A percentile compares a stretch with the other conserved stretches of the same genome.
phyloP scores from a whole-genome alignment of 2,329 filamentous ascomycete genomes.

The Aspergillaceae sp. region DNA sequence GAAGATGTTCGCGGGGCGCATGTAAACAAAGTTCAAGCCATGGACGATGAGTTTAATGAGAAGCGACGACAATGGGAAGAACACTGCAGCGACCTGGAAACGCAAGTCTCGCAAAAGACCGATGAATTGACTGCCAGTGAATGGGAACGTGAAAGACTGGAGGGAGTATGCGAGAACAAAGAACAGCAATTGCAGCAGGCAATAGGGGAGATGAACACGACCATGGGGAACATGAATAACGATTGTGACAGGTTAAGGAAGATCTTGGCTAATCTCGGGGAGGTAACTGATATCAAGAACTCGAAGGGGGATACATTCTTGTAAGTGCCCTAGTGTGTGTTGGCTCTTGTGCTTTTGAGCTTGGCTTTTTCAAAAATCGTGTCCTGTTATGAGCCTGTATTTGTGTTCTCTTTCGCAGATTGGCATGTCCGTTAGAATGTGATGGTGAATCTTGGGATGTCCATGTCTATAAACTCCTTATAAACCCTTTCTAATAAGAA shows the following conservation, averaged over 20 bases:
- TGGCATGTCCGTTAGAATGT: conserved; percentile 13
- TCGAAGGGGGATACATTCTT: conserved; percentile 43
- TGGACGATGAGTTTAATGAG: conserved; percentile 20
- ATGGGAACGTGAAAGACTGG: conserved; percentile 35
- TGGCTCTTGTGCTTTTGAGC: conserved; percentile 10
- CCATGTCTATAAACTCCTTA: conserved; percentile 23
- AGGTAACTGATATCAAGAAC: conserved; percentile 44
- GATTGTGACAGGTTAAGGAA: conserved; percentile 45
- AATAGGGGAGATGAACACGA: conserved; percentile 36
- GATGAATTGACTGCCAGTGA: conserved; percentile 36
- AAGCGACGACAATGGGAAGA: conserved; percentile 27
- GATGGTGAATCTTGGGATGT: conserved; percentile 18
- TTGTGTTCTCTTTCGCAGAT: conserved; percentile 2
- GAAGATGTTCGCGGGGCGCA: conserved; percentile 22
- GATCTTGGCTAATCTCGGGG: conserved; percentile 42
- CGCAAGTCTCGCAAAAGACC: conserved; percentile 34
- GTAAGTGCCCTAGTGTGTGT: conserved; percentile 34
- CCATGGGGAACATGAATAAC: conserved; percentile 43
- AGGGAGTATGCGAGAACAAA: conserved; percentile 39
- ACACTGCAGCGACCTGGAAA: conserved; percentile 23
- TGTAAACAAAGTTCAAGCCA: conserved; percentile 17
- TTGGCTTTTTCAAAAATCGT: background rate
- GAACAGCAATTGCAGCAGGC: conserved; percentile 39
- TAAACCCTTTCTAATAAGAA: conserved; percentile 37
- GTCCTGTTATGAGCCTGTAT: background rate